phyloP scores from a whole-genome alignment of 306 rosid species.

The Vachellia pachyceras region DNA sequence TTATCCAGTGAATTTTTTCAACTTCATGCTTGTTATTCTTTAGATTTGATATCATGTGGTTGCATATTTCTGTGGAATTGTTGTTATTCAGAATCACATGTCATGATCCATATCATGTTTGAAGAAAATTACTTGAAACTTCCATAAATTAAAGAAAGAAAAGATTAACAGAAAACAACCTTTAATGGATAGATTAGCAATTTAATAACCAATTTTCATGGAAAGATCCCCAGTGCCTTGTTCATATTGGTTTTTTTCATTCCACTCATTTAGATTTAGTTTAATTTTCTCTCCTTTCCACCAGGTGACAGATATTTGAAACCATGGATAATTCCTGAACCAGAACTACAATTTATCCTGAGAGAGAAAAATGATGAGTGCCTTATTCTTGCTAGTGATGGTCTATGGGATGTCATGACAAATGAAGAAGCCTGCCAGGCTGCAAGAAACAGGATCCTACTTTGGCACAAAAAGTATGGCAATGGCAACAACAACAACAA shows the following conservation, averaged over 20 bases:
- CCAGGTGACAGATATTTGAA: slow-evolving; percentile 80
- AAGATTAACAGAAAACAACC: no score
- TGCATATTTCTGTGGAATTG: no score
- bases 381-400: slow-evolving; percentile 78
- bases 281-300: slow-evolving; percentile 26
- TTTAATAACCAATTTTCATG: no score
- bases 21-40: no score
- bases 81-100: no score
- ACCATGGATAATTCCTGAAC: slow-evolving; percentile 82
- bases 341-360: slow-evolving; percentile 58
- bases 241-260: not conserved
- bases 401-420: slow-evolving; percentile 87
- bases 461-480: slow-evolving; percentile 77
- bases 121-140: no score
- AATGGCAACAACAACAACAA: slow-evolving; percentile 35
- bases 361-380: slow-evolving; percentile 73
- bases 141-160: no score
- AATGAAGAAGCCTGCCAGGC: slow-evolving; percentile 80
- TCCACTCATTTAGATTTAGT: not conserved
- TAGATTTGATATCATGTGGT: no score
- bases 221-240: not conserved
- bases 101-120: no score
- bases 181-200: no score
- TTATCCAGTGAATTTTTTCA: no score
- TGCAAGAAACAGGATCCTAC: slow-evolving; percentile 73